phyloP scores from a whole-genome alignment of 1,284 basidiomycete species.

The Porodaedalea pini region DNA sequence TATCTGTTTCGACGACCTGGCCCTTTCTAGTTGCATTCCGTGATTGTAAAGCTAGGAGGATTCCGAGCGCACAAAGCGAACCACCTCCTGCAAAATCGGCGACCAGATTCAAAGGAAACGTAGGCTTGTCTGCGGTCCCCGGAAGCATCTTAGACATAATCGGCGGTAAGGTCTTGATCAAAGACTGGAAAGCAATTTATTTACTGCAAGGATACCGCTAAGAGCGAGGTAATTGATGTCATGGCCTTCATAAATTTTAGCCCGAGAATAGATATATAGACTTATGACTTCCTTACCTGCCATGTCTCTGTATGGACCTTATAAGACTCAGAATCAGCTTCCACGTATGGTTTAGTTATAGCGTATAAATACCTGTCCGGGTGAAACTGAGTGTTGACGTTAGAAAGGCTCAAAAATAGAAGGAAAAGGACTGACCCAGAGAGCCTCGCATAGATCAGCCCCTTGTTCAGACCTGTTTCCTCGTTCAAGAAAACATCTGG shows the following conservation, averaged over 20 bases:
- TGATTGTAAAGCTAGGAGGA: slow-evolving; percentile 73
- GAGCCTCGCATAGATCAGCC: slow-evolving; percentile 62
- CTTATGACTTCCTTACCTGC: slow-evolving; percentile 53
- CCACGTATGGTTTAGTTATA: not conserved
- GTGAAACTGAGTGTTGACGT: slow-evolving; percentile 48
- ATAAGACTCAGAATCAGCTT: not conserved
- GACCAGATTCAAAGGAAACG: slow-evolving; percentile 72
- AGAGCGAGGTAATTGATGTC: slow-evolving; percentile 87
- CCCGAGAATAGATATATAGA: not conserved
- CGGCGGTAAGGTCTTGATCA: not conserved
- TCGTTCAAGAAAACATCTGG: slow-evolving; percentile 67
- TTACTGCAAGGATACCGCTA: slow-evolving; percentile 71
- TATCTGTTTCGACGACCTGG: slow-evolving; percentile 75
- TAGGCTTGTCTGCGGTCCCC: slow-evolving; percentile 57
- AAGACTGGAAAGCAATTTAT: slow-evolving; percentile 24
- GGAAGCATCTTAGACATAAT: slow-evolving; percentile 56
- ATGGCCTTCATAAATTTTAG: slow-evolving; percentile 49
- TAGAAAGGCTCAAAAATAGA: not conserved
- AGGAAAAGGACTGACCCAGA: slow-evolving; percentile 44
- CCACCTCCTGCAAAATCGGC: slow-evolving; percentile 85
- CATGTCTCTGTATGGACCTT: slow-evolving; percentile 65
- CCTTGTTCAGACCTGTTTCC: slow-evolving; percentile 50
- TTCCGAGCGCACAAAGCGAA: slow-evolving; percentile 67
- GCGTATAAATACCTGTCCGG: slow-evolving; percentile 42
- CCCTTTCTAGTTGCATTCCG: slow-evolving; percentile 59